Base-by-base conservation (phyloP, 148 eudicot species). In the Polygonum maritimum region DNA sequence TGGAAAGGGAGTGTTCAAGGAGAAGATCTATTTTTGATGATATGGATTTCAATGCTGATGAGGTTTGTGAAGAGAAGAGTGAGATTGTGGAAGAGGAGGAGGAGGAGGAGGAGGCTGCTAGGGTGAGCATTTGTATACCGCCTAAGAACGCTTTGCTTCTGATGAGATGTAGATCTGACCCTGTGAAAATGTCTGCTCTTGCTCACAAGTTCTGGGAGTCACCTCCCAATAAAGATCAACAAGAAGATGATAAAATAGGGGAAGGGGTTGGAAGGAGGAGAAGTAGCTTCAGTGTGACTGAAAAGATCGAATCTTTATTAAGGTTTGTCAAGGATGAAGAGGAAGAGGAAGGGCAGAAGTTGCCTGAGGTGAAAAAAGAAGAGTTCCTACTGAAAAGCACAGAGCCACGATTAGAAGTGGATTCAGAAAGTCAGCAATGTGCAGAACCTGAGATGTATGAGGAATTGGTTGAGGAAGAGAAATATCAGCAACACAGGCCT, bases 131-230 rank as follows among this genome's bases (percentile, higher is more conserved):
- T 31, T 92, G 95, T 82, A 71, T 94, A 0, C 98, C 98, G 0
- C 98, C 98, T 0, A 91, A 89, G 80, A 94, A 94, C 81, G 98
- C 98, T 2, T 77, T 94, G 62, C 83, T 94, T 79, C 78, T 94
- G 79, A 94, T 94, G 98, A 84, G 98, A 76, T 94, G 97, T 75
- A 90, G 95, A 88, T 92, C 97, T 81, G 96, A 94, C 87, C 98
- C 97, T 0, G 62, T 86, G 74, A 89, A 87, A 71, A 87, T 92
- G 87, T 85, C 89, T 7, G 87, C 93, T 48, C 87, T 94, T 69
- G 84, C 93, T 16, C 82, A 74, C 36, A 83, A 87, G 48, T 78
- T 87, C n/a, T 85, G 83, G 85, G 93, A 89, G 22, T 79, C 84
- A 5, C 65, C 82, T 63, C 71, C 71, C 38, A 67, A 67, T 19